These are phyloP conservation scores for Parmales sp. DNA, from an alignment of 108 stramenopile genomes.

Conservation along the genomic window DNA sequence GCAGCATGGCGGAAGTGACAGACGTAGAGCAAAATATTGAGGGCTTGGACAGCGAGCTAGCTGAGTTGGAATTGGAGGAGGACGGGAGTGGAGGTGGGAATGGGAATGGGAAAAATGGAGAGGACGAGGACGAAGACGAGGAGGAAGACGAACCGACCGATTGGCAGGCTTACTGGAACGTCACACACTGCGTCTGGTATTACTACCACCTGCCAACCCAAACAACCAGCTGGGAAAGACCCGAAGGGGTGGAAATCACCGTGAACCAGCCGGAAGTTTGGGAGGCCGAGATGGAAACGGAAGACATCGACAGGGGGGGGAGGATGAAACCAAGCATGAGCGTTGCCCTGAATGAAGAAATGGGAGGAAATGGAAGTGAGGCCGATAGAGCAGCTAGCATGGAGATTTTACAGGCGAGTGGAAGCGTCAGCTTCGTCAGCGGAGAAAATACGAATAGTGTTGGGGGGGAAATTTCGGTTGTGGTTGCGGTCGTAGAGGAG, in stretches of 20 bases:
- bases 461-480: no score
- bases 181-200: not conserved
- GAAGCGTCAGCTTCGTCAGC: no score
- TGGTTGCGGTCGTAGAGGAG: not conserved
- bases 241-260: not conserved
- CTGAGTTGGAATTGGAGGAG: not conserved
- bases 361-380: no score
- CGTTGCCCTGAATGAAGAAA: no score
- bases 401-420: no score
- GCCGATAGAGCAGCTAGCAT: no score
- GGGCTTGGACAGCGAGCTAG: not conserved
- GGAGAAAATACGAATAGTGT: no score
- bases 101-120: not conserved
- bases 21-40: not conserved
- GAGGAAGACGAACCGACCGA: not conserved
- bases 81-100: not conserved
- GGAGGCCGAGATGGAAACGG: not conserved
- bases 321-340: no score
- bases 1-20: no score
- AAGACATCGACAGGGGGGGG: no score
- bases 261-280: not conserved
- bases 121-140: not conserved
- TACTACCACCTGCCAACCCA: not conserved
- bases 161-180: constrained; percentile 5
- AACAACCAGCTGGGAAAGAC: not conserved